phyloP scores from a whole-genome alignment of 139 green algal species.

The Closterium sp. region DNA sequence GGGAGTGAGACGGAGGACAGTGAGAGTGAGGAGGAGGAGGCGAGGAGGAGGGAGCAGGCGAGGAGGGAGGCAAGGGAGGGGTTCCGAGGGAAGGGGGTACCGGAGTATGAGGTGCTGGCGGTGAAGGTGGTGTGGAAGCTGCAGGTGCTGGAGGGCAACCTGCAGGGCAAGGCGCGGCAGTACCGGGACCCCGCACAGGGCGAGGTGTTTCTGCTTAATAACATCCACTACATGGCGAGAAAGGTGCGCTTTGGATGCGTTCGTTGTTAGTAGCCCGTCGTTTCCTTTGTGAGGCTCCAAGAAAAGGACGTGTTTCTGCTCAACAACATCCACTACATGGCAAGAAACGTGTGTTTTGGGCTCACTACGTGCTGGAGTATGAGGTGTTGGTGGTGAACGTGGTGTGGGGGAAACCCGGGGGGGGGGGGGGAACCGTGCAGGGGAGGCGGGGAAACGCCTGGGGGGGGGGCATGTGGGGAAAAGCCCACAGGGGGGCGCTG shows the following conservation, averaged over 20 bases:
- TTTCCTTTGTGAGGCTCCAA: background rate
- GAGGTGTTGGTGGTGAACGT: too few species aligned
- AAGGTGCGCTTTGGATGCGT: background rate
- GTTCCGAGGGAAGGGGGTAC: background rate
- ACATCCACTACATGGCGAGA: slow-evolving; percentile 28
- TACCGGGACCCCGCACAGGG: slow-evolving; percentile 12
- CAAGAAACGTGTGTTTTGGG: background rate
- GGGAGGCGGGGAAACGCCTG: too few species aligned
- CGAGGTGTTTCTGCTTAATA: slow-evolving; percentile 31
- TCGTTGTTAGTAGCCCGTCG: too few species aligned
- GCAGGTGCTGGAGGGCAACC: slow-evolving; percentile 23
- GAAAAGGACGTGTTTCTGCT: slow-evolving; percentile 2
- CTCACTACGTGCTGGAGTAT: too few species aligned
- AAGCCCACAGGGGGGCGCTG: too few species aligned
- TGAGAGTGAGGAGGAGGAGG: background rate
- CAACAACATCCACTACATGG: slow-evolving; percentile 33
- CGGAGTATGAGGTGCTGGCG: background rate
- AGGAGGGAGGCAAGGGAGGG: background rate
- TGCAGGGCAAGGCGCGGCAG: slow-evolving; percentile 20
- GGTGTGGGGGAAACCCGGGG: too few species aligned
- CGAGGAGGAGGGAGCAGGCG: background rate
- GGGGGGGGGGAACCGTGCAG: too few species aligned
- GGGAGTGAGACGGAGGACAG: background rate
- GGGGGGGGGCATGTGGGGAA: too few species aligned
- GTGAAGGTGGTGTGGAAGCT: slow-evolving; percentile 29